Evolutionary conservation across 2,329 filamentous ascomycete species (phyloP).

Genomic region (Microsporum canis): DNA sequence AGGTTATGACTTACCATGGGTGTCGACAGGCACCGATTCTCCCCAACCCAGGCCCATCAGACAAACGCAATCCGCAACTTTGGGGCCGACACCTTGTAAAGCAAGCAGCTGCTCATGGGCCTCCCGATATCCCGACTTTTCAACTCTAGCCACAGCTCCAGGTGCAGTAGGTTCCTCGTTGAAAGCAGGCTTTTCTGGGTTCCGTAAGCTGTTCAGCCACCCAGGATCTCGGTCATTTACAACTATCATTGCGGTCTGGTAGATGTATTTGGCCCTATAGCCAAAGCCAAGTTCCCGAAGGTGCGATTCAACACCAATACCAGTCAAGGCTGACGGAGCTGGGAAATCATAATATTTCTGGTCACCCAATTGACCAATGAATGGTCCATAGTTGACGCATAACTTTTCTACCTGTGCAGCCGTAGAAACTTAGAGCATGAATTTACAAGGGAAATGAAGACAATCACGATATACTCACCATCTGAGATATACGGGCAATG

Average conservation of each 20-base stretch:
- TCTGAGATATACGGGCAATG: conserved; percentile 85
- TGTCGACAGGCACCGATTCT: conserved; percentile 90
- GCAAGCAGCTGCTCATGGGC: conserved; percentile 71
- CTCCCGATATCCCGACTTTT: conserved; percentile 53
- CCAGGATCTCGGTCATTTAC: conserved; percentile 52
- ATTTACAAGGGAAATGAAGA: background rate
- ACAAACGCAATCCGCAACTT: conserved; percentile 93
- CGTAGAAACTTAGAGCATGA: background rate
- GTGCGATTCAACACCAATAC: conserved; percentile 62
- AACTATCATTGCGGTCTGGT: conserved; percentile 69
- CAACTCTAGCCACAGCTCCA: conserved; percentile 37
- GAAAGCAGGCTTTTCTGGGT: conserved; percentile 59
- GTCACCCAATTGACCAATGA: conserved; percentile 59
- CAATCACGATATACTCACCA: conserved; percentile 45
- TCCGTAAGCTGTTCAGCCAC: conserved; percentile 70
- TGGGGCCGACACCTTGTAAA: conserved; percentile 83
- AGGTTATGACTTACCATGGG: conserved; percentile 47
- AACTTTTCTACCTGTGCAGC: conserved; percentile 61
- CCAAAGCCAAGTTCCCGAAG: conserved; percentile 81
- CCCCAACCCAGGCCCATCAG: conserved; percentile 95
- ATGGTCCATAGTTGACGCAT: conserved; percentile 70
- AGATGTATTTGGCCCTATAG: conserved; percentile 86
- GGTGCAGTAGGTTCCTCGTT: conserved; percentile 31
- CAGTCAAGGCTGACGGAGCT: conserved; percentile 58
- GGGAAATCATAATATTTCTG: conserved; percentile 82